Evolutionary conservation across 257 asterid genomes (phyloP).

Genomic region (Phtheirospermum japonicum): DNA sequence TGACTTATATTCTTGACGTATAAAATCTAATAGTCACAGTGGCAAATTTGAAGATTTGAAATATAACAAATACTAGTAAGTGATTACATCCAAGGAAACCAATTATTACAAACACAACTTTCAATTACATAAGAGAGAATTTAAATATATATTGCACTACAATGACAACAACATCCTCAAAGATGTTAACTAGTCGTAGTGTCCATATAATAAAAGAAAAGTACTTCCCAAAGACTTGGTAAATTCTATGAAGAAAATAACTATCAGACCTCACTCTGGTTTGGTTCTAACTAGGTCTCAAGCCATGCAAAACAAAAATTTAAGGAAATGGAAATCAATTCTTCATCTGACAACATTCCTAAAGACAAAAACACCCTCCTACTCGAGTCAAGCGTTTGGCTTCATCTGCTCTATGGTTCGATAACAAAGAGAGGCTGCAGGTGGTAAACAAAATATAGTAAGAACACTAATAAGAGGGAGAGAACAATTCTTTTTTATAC

Average conservation of each 20-base stretch:
- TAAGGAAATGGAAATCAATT: conserved; percentile 24
- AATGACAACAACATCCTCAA: too few species aligned
- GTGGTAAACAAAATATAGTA: conserved; percentile 18
- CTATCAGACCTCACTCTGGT: conserved; percentile 17
- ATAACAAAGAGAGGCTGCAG: conserved; percentile 80
- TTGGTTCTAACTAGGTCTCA: conserved; percentile 30
- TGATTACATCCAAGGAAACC: not conserved
- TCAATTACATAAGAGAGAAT: conserved; percentile 20
- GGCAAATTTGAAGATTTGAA: not conserved
- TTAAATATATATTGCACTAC: conserved; percentile 1
- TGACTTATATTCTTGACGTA: too few species aligned
- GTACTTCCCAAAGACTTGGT: conserved; percentile 9
- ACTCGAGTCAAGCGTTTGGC: conserved; percentile 17
- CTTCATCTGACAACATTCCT: conserved; percentile 29
- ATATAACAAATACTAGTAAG: too few species aligned
- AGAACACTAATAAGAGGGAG: not conserved
- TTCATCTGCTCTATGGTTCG: conserved; percentile 46
- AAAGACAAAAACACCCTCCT: conserved; percentile 18
- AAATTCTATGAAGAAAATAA: conserved; percentile 18
- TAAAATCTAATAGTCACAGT: too few species aligned
- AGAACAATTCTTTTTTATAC: too few species aligned
- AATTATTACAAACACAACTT: conserved; percentile 21
- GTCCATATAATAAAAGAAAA: not conserved
- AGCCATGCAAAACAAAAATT: conserved; percentile 19
- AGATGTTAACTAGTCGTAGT: too few species aligned